Base-by-base conservation (phyloP, 495 filamentous ascomycete species). In the Penicillium ucsense region DNA sequence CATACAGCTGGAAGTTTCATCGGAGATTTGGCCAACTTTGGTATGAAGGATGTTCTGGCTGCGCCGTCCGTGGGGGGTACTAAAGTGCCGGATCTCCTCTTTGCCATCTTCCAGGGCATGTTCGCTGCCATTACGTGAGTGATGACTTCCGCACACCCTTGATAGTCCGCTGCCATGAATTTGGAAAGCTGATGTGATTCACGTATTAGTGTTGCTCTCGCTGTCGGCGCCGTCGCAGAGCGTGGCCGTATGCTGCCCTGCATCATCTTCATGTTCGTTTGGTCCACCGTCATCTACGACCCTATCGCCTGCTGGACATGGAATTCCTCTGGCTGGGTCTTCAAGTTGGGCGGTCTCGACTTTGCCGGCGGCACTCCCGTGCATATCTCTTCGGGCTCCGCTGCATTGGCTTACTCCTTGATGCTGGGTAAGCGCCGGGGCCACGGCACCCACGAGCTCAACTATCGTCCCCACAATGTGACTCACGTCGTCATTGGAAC, bases 221-320 rank as follows among this genome's bases (percentile, higher is more conserved):
- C 88, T 20, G 85, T 94, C 38, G 92, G 92, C 54, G 92, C 88
- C 35, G 85, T 89, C 35, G 91, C 92, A 36, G 92, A 98, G 63
- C 77, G 92, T 54, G 91, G 91, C 46, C 84, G 90, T 49, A 94
- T 97, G 86, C 81, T 95, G 11, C 92, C 92, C 12, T 88, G 83
- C 64, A 75, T 95, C 43, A 76, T 96, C 59, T 98, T 96, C 76
- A 94, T 95, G 83, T 94, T 98, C 59, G 71, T 96, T 64, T 98
- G 92, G 92, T 73, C 82, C 2, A 98, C 92, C 28, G 66, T 97
- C 47, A 89, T 97, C 61, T 96, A 96, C 66, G 87, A 95, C 57
- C 86, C 90, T 3, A 86, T 96, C 58, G 90, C 90, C 30, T 98
- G 91, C 78, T 98, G 92, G 92, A 96, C 91, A 31, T 98, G 92